phyloP scores from a whole-genome alignment of 345 rosid genomes.

The Lagerstroemia speciosa region DNA sequence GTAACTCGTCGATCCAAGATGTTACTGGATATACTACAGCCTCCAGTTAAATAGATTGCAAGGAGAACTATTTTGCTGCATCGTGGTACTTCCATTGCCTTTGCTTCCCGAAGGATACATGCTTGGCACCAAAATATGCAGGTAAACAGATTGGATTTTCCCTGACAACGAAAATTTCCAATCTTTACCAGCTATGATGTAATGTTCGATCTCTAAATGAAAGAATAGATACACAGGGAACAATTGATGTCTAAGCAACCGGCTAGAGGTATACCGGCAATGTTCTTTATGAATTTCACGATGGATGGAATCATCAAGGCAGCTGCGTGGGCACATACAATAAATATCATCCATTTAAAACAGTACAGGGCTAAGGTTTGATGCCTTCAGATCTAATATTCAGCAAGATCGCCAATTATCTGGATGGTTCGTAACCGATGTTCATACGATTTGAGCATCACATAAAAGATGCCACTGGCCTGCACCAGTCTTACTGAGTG shows the following conservation, averaged over 20 bases:
- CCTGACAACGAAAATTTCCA: no score
- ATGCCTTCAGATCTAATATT: background rate
- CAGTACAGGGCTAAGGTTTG: background rate
- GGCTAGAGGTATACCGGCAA: background rate
- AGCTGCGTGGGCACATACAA: background rate
- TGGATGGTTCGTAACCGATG: background rate
- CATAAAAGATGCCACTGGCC: background rate
- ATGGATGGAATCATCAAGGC: background rate
- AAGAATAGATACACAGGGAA: background rate
- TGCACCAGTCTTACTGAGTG: constrained; percentile 34
- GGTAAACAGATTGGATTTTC: no score
- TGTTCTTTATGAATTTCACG: background rate
- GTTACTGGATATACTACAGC: no score
- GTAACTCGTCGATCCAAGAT: no score
- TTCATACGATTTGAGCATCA: background rate
- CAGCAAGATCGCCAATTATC: background rate
- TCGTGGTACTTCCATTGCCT: no score
- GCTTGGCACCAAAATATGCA: no score
- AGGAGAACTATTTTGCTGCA: no score
- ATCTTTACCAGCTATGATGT: no score
- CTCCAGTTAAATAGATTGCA: no score
- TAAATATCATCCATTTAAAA: background rate
- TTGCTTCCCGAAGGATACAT: no score
- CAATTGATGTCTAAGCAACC: no score
- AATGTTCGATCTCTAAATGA: no score